These are phyloP conservation scores for Ustilago nuda DNA, from an alignment of 1,284 basidiomycete genomes.

Conservation along the genomic window DNA sequence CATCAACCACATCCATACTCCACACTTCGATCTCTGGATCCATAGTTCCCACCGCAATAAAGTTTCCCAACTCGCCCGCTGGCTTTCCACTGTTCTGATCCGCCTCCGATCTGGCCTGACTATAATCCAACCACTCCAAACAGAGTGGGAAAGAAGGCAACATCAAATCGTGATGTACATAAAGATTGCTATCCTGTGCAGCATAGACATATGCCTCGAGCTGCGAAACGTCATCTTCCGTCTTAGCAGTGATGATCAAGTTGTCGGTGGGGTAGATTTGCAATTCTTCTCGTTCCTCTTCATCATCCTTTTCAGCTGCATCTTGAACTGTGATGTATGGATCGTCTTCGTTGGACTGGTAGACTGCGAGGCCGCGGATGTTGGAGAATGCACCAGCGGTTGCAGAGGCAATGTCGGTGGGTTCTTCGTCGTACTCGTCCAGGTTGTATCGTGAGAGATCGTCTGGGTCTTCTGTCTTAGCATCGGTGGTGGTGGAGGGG, in stretches of 20 bases:
- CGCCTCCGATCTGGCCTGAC: conserved; percentile 72
- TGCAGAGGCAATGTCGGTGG: conserved; percentile 70
- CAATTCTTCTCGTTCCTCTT: conserved; percentile 87
- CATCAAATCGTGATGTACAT: conserved; percentile 97
- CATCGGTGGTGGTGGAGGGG: conserved; percentile 70
- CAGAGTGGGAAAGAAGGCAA: conserved; percentile 97
- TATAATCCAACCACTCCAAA: conserved; percentile 98
- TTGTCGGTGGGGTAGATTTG: conserved; percentile 92
- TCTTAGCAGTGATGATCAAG: conserved; percentile 90
- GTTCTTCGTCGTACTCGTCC: conserved; percentile 91
- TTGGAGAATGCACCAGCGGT: conserved; percentile 87
- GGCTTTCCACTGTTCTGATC: conserved; percentile 54
- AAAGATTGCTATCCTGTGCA: conserved; percentile 76
- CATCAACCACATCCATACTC: conserved; percentile 92
- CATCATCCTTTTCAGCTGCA: conserved; percentile 74
- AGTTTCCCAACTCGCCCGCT: conserved; percentile 78
- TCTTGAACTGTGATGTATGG: conserved; percentile 97
- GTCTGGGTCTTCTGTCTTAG: conserved; percentile 73
- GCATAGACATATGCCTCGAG: conserved; percentile 75
- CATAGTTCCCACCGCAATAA: conserved; percentile 94
- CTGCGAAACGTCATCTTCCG: conserved; percentile 95
- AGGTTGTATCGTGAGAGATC: conserved; percentile 92
- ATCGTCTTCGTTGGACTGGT: conserved; percentile 91
- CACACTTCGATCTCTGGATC: conserved; percentile 99
- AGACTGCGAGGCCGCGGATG: conserved; percentile 93